Base-by-base conservation (phyloP, 2,329 filamentous ascomycete species). In the Talaromyces sp. region DNA sequence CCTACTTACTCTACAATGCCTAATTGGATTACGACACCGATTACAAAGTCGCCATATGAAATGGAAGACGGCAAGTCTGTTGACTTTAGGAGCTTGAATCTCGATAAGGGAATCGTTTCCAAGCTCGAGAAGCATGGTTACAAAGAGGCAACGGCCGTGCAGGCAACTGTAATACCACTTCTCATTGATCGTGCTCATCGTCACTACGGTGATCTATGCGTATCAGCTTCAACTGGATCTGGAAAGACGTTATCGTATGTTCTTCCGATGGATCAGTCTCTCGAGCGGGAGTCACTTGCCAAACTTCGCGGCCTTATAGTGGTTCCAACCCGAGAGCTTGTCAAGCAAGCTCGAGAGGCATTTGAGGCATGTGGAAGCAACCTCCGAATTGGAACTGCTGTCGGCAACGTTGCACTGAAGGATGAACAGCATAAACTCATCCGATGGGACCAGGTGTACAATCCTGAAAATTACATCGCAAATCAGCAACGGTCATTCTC, bases 161-260 rank as follows among this genome's bases (percentile, higher is more conserved):
- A 96, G 74, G 86, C 90, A 5, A 86, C 87, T 1, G 83, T 94
- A 0, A 81, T 99, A 27, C 92, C 93, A 0, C 80, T 96, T 46
- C 81, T 99, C 5, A 79, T 96, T 3, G 87, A 85, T 24, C 84
- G 83, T 0, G 81, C 83, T 48, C 79, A 83, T 59, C 78, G 83
- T 38, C 82, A 86, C 38, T 77, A 83, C 1, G 89, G 91, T 5
- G 94, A 99, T 72, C 75, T 99, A 4, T 88, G 96, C 51, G 88
- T 99, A 2, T 94, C 92, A 8, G 94, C 95, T 0, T 90, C 93
- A 1, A 99, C 94, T 0, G 94, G 94, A 9, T 97, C 94, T 0
- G 94, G 94, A 60, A 99, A 99, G 72, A 99, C 94, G 0, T 75
- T 99, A 17, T 89, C 93, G 0, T 99, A 99, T 69, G 85, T 93